phyloP scores from a whole-genome alignment of 2,329 filamentous ascomycete genomes.

The Penicillium sp. region DNA sequence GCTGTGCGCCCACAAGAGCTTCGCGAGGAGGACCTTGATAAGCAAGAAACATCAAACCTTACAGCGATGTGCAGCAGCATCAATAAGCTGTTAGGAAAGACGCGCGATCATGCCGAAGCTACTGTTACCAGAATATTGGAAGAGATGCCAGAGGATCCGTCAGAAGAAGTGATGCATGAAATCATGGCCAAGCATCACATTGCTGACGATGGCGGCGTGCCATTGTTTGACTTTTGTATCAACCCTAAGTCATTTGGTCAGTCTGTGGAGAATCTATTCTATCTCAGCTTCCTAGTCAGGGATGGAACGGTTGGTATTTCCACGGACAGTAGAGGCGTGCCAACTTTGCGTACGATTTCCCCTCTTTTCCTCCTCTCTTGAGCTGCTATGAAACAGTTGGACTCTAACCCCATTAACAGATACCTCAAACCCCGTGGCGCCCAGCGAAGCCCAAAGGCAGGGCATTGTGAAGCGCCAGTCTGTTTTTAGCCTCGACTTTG shows the following conservation, averaged over 20 bases:
- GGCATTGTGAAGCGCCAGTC: conserved; percentile 77
- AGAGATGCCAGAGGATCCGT: conserved; percentile 34
- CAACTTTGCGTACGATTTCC: conserved; percentile 73
- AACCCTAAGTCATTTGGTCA: conserved; percentile 92
- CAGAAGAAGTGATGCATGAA: conserved; percentile 46
- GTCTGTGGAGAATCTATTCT: conserved; percentile 96
- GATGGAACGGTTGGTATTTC: conserved; percentile 80
- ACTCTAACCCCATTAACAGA: conserved; percentile 40
- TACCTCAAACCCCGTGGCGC: conserved; percentile 50
- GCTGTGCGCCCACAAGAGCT: conserved; percentile 78
- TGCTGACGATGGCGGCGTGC: conserved; percentile 71
- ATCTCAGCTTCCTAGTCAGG: conserved; percentile 89
- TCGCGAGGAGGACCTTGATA: conserved; percentile 72
- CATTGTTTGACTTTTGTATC: conserved; percentile 84
- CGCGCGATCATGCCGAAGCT: conserved; percentile 52
- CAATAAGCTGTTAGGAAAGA: conserved; percentile 60
- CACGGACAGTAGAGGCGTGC: conserved; percentile 73
- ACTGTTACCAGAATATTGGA: conserved; percentile 53
- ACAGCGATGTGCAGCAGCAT: conserved; percentile 81
- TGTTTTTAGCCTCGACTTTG: conserved; percentile 85
- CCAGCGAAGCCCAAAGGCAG: conserved; percentile 55
- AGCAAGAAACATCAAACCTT: conserved; percentile 77
- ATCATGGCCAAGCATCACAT: conserved; percentile 71
- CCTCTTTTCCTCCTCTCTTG: background rate
- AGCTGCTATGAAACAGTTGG: background rate